These are phyloP conservation scores for Lathyrus sativus DNA, from an alignment of 306 rosid species.

Conservation along the genomic window DNA sequence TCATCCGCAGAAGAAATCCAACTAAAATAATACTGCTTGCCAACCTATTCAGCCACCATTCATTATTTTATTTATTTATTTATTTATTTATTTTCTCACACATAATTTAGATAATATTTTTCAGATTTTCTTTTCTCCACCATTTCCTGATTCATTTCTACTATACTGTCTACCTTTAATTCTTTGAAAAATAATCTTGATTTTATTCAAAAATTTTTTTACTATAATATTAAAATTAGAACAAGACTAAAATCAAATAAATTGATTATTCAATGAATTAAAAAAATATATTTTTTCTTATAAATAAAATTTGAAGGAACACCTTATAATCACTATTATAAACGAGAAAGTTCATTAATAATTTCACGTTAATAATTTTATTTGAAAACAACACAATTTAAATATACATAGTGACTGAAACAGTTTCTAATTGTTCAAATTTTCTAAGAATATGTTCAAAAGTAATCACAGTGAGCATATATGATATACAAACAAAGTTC, in stretches of 20 bases:
- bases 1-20: conserved; percentile 44
- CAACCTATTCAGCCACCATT: conserved; percentile 3
- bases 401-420: too few species aligned
- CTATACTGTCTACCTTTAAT: neutral
- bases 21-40: conserved; percentile 19
- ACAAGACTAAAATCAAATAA: too few species aligned
- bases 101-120: conserved; percentile 30
- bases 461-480: neutral
- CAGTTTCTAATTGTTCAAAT: too few species aligned
- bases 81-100: neutral
- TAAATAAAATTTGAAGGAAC: too few species aligned
- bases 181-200: neutral
- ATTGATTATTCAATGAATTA: too few species aligned
- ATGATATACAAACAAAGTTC: neutral
- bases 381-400: neutral
- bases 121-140: conserved; percentile 3
- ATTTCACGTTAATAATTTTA: neutral
- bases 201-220: too few species aligned
- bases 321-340: too few species aligned
- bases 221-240: too few species aligned
- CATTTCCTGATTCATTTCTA: neutral
- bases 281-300: too few species aligned
- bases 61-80: neutral
- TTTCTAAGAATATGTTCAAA: conserved; percentile 13
- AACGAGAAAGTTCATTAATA: neutral